Evolutionary conservation across 163 green algal species (phyloP).

Genomic region (Coccomyxa subellipsoidea): DNA sequence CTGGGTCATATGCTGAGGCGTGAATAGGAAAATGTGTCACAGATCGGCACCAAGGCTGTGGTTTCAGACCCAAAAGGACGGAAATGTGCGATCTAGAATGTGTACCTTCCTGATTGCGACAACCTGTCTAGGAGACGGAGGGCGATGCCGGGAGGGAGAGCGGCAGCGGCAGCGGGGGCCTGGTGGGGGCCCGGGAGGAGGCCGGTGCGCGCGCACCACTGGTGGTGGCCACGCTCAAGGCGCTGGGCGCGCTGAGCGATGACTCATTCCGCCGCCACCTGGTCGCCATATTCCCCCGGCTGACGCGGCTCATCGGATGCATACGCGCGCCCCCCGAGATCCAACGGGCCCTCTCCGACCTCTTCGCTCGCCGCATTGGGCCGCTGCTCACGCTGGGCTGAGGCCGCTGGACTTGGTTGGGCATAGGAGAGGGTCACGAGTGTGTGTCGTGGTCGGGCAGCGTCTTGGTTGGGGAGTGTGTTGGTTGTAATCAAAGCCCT

Average conservation of each 20-base stretch:
- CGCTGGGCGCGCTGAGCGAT: slow-evolving; percentile 50
- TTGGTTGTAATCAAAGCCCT: too few species aligned
- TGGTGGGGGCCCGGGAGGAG: slow-evolving; percentile 54
- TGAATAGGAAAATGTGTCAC: too few species aligned
- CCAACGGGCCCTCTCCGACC: slow-evolving; percentile 61
- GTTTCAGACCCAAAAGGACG: too few species aligned
- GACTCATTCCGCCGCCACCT: slow-evolving; percentile 59
- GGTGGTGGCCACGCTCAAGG: slow-evolving; percentile 66
- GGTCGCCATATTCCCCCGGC: slow-evolving; percentile 72
- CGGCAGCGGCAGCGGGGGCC: slow-evolving; percentile 5
- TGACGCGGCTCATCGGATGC: slow-evolving; percentile 73
- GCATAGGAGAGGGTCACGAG: too few species aligned
- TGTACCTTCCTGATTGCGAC: too few species aligned
- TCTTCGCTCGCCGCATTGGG: slow-evolving; percentile 68
- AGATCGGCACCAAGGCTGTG: too few species aligned
- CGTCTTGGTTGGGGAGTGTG: too few species aligned
- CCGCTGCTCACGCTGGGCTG: slow-evolving; percentile 44
- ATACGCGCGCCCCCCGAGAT: slow-evolving; percentile 76
- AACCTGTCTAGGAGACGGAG: not conserved
- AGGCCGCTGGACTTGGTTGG: not conserved
- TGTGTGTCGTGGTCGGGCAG: too few species aligned
- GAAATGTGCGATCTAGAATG: too few species aligned
- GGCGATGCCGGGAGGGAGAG: not conserved
- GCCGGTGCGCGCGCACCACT: slow-evolving; percentile 64
- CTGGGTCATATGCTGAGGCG: too few species aligned